phyloP scores from a whole-genome alignment of 2,329 filamentous ascomycete genomes.

The Penicillium sp. region DNA sequence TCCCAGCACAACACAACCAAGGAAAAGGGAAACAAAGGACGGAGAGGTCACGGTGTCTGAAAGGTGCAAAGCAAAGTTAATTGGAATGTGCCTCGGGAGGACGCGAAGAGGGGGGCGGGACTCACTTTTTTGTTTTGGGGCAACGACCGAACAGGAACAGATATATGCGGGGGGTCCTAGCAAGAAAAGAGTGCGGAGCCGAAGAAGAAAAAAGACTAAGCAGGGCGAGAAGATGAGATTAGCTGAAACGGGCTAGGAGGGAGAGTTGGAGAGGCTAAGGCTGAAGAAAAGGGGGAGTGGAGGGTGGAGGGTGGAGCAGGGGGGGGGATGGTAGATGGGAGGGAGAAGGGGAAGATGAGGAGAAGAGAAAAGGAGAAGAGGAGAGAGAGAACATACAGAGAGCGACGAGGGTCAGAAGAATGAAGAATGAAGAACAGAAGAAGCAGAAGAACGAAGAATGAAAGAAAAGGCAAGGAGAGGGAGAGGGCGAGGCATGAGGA shows the following conservation, averaged over 20 bases:
- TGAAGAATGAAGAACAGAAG: conserved; percentile 44
- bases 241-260: conserved; percentile 29
- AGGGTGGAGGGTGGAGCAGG: conserved; percentile 20
- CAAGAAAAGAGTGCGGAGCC: conserved; percentile 14
- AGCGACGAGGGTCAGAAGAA: conserved; percentile 25
- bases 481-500: background rate
- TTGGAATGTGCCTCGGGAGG: conserved; percentile 34
- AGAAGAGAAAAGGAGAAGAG: too few species aligned
- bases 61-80: conserved; percentile 27
- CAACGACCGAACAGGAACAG: too few species aligned
- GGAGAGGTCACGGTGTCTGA: conserved; percentile 40
- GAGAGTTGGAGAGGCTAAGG: conserved; percentile 18
- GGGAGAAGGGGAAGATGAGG: conserved; percentile 13
- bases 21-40: conserved; percentile 26
- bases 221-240: conserved; percentile 18
- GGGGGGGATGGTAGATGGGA: conserved; percentile 18
- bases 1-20: conserved; percentile 9
- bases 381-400: conserved; percentile 20
- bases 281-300: conserved; percentile 18
- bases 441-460: conserved; percentile 38
- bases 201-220: conserved; percentile 25
- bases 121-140: conserved; percentile 19
- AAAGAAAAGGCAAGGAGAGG: conserved; percentile 31
- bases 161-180: conserved; percentile 19
- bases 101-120: conserved; percentile 12